Evolutionary conservation across 2,329 filamentous ascomycete genomes (phyloP), one percentile per base, ranked within the genome.

Genomic region (Aspergillus fischeri): DNA sequence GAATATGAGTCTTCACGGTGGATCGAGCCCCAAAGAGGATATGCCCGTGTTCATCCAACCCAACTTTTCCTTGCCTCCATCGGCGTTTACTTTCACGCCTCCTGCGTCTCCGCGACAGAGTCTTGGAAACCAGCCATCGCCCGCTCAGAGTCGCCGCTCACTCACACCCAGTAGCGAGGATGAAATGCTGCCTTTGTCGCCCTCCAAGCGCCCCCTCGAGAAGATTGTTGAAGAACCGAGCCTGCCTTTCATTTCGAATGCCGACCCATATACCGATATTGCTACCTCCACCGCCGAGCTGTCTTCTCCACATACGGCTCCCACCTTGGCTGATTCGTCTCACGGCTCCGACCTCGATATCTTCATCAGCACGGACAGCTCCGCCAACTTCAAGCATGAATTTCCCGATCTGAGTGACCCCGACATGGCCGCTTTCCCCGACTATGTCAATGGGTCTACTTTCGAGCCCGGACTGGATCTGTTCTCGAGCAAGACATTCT

Each of bases 71-170:
- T 60, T 77, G 44, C 70, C 73, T 4, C 72, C 74, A 1, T 73
- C 75, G 52, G 68, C 71, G 29, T 79, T 80, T 53, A 75, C 77
- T 2, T 78, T 75, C 57, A 81, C 78, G 3, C 78, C 78, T 29
- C 78, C 78, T 3, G 69, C 76, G 4, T 80, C 78, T 27, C 78
- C 78, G 10, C 73, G 73, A 11, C 71, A 70, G 58, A 76, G 70
- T 53, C 72, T 70, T 20, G 70, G 71, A 44, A 72, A 74, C 60
- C 69, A 72, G 20, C 67, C 71, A 21, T 77, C 75, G 7, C 73
- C 76, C 3, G 60, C 61, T 44, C 61, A 65, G 25, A 70, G 66
- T 51, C 69, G 72, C 25, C 68, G 70, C 21, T 75, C 76, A 4
- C 63, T 76, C 28, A 74, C 70, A n/a, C 72, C 75, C 24, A 69